These are phyloP conservation scores for Paraleonurus japonicus DNA, from an alignment of 257 asterid species.

Conservation along the genomic window DNA sequence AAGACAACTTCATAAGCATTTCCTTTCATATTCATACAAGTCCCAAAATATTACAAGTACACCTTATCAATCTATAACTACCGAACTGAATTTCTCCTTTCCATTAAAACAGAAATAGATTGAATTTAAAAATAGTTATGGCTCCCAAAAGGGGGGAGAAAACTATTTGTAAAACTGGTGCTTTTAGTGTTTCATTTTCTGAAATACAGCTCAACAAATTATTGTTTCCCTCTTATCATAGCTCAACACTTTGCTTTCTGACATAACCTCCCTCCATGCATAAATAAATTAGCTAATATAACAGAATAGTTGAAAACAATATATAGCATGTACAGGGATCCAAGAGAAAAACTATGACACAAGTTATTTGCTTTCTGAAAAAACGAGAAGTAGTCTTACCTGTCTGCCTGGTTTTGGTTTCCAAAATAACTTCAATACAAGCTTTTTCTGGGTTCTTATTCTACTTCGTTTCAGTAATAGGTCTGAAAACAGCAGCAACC, in stretches of 20 bases:
- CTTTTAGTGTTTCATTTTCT: not conserved
- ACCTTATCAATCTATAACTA: not conserved
- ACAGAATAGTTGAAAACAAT: not conserved
- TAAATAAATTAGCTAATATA: not conserved
- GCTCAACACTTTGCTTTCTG: not conserved
- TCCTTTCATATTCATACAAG: not conserved
- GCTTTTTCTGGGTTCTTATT: slow-evolving; percentile 92
- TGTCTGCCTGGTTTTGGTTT: slow-evolving; percentile 84
- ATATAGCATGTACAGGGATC: not conserved
- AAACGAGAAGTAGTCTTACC: slow-evolving; percentile 32
- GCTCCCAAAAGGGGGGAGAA: not conserved
- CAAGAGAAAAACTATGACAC: not conserved
- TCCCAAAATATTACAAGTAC: not conserved
- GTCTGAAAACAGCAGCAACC: slow-evolving; percentile 92
- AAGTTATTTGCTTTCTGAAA: not conserved
- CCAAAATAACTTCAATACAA: slow-evolving; percentile 85
- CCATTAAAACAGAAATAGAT: not conserved
- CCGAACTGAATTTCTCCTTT: not conserved
- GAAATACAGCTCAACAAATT: not conserved
- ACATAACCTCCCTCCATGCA: not conserved
- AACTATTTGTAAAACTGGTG: not conserved
- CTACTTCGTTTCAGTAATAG: slow-evolving; percentile 88
- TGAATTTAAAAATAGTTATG: not conserved
- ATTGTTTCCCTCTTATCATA: not conserved
- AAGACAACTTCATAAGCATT: not conserved